Percentiles rank a stretch among this genome's conserved stretches.
These are phyloP conservation scores for Eimeria nieschulzi DNA, from an alignment of 169 alveolate genomes.

Conservation along the genomic window DNA sequence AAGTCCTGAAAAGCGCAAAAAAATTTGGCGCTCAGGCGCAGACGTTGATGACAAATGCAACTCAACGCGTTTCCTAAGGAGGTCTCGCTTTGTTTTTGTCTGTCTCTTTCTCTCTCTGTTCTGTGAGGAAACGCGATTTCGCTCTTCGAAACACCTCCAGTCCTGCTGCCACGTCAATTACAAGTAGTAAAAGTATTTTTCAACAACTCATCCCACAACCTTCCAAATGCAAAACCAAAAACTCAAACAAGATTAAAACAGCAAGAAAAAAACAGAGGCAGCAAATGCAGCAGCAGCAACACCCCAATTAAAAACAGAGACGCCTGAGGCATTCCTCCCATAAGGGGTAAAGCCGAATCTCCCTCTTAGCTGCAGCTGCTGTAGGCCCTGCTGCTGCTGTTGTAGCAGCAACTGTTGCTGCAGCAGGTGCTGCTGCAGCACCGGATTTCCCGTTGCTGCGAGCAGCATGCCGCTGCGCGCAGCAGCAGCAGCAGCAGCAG, in stretches of 20 bases:
- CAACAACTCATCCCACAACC: too few species aligned
- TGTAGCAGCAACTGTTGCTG: neutral
- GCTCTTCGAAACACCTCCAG: too few species aligned
- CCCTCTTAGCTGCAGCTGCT: constrained; percentile 13
- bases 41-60: constrained; percentile 11
- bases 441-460: neutral
- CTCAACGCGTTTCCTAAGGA: neutral
- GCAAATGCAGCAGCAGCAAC: neutral
- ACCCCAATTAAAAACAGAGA: neutral
- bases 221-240: too few species aligned
- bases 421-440: neutral
- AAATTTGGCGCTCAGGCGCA: constrained; percentile 32
- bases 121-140: too few species aligned
- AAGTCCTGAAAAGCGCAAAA: constrained; percentile 17
- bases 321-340: neutral
- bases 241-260: too few species aligned
- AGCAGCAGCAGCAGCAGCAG: neutral
- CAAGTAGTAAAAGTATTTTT: too few species aligned
- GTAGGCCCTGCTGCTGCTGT: neutral
- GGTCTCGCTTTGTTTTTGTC: neutral
- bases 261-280: neutral
- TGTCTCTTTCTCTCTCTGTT: too few species aligned
- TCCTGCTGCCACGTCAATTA: too few species aligned
- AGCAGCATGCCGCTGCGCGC: neutral
- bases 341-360: neutral